These are phyloP conservation scores for Cicer cuneatum DNA, from an alignment of 306 rosid species.

Conservation along the genomic window DNA sequence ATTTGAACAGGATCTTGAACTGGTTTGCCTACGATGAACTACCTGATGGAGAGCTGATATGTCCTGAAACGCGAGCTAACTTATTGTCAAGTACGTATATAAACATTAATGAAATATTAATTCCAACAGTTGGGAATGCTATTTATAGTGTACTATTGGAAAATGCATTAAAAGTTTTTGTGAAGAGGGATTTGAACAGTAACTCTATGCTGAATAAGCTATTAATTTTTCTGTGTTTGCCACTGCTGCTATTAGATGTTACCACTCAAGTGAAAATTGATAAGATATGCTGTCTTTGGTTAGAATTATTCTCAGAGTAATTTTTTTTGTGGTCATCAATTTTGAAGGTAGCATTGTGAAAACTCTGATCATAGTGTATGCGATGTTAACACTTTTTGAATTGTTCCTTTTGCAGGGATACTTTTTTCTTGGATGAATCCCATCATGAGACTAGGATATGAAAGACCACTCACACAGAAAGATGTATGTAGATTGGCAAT, in stretches of 20 bases:
- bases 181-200: conserved; percentile 5
- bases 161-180: conserved; percentile 1
- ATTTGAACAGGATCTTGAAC: too few relatives aligned
- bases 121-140: conserved; percentile 12
- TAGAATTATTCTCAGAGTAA: neutral
- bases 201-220: conserved; percentile 31
- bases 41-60: conserved; percentile 78
- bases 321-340: conserved; percentile 1
- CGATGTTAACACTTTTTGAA: conserved; percentile 37
- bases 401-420: conserved; percentile 55
- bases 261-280: conserved; percentile 34
- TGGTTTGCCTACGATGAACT: conserved; percentile 87
- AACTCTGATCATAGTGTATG: conserved; percentile 20
- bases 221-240: conserved; percentile 1
- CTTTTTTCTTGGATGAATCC: conserved; percentile 86
- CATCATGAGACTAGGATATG: conserved; percentile 75
- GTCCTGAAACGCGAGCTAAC: conserved; percentile 76
- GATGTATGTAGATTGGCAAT: conserved; percentile 88
- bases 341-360: conserved; percentile 23
- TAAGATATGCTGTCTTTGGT: neutral
- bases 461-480: conserved; percentile 84
- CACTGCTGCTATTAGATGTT: conserved; percentile 13
- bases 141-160: conserved; percentile 20
- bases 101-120: conserved; percentile 31
- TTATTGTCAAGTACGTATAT: conserved; percentile 76